Evolutionary conservation across 2,329 filamentous ascomycete species (phyloP).

Genomic region (Neonectria ditissima): DNA sequence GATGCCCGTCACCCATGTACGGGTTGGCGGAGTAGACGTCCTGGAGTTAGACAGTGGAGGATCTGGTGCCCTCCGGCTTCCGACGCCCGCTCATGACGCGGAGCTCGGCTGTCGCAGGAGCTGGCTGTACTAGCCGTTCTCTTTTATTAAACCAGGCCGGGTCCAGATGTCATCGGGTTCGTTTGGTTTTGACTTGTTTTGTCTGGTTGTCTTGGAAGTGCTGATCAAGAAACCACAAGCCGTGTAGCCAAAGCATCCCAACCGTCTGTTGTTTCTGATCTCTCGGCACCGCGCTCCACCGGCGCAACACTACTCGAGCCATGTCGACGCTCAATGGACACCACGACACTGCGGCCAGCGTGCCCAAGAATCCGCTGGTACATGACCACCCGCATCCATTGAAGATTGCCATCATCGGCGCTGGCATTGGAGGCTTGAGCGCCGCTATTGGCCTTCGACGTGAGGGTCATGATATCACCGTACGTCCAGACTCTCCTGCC

Average conservation of each 20-base stretch:
- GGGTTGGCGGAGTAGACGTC: neutral
- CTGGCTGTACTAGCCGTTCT: constrained; percentile 2
- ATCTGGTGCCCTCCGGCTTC: constrained; percentile 3
- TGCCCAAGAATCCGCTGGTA: constrained; percentile 23
- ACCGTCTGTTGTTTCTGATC: neutral
- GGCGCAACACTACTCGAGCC: neutral
- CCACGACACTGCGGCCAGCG: constrained; percentile 17
- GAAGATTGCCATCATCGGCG: constrained; percentile 30
- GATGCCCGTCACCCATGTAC: too few relatives aligned
- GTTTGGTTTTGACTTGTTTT: neutral
- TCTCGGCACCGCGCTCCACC: neutral
- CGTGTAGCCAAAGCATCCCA: constrained; percentile 7
- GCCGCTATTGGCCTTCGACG: constrained; percentile 62
- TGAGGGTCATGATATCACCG: constrained; percentile 58
- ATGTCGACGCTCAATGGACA: constrained; percentile 22
- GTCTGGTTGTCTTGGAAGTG: neutral
- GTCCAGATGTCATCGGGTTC: neutral
- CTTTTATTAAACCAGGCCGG: neutral
- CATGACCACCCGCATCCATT: constrained; percentile 27
- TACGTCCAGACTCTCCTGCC: constrained; percentile 23
- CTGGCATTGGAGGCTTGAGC: constrained; percentile 61
- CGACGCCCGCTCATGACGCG: constrained; percentile 6
- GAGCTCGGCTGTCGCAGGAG: constrained; percentile 1
- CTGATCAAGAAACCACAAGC: constrained; percentile 14
- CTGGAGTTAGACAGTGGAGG: constrained; percentile 3